phyloP scores from a whole-genome alignment of 768 basidiomycete species.

The Leccinum uliginosum region DNA sequence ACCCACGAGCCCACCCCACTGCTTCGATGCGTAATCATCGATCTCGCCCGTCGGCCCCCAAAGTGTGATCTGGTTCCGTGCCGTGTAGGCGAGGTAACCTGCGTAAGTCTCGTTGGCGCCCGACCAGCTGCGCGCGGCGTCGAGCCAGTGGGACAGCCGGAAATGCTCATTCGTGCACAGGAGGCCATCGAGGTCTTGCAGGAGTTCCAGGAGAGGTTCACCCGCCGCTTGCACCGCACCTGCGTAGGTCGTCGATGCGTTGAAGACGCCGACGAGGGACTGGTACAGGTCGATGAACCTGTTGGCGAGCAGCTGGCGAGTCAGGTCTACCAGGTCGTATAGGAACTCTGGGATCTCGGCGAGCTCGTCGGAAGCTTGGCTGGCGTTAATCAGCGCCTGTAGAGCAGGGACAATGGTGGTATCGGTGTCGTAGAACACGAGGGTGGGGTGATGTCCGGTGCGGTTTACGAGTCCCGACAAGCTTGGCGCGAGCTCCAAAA shows the following conservation, averaged over 20 bases:
- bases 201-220: conserved; percentile 26
- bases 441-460: conserved; percentile 31
- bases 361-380: conserved; percentile 17
- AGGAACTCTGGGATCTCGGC: conserved; percentile 29
- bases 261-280: conserved; percentile 28
- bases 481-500: conserved; percentile 35
- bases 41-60: conserved; percentile 41
- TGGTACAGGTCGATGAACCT: conserved; percentile 33
- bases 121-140: conserved; percentile 30
- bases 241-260: conserved; percentile 18
- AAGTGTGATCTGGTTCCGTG: conserved; percentile 41
- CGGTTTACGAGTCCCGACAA: conserved; percentile 32
- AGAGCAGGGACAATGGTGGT: conserved; percentile 72
- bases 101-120: conserved; percentile 29
- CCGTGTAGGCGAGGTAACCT: conserved; percentile 34
- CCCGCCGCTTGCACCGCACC: conserved; percentile 21
- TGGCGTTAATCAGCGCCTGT: conserved; percentile 52
- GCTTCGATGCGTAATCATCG: conserved; percentile 42
- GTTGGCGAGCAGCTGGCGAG: conserved; percentile 38
- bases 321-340: conserved; percentile 37
- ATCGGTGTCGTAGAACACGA: conserved; percentile 36
- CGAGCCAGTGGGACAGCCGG: conserved; percentile 35
- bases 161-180: conserved; percentile 31
- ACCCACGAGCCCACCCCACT: conserved; percentile 38
- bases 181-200: conserved; percentile 33